Evolutionary conservation across 208 protist genomes (phyloP), one percentile per base, ranked within the genome.

Genomic region (Leishmania tropica): DNA sequence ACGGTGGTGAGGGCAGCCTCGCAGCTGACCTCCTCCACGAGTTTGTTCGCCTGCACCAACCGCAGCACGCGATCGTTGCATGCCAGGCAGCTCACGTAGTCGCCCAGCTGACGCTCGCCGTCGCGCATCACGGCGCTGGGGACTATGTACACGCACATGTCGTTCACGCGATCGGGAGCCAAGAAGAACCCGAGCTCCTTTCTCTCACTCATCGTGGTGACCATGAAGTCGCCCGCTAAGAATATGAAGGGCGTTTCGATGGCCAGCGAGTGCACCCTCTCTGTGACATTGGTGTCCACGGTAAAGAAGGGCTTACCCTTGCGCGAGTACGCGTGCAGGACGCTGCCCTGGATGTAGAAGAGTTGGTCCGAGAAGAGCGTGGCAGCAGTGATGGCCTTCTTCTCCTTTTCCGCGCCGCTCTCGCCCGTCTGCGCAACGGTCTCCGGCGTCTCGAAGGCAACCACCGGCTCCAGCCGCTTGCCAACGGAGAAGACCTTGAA

Each of bases 161-260:
- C 87, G 76, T 96, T 92, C n/a, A 98, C 89, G 37, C 93, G 87
- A 68, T 98, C 96, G 24, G 96, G 94, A 1, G 92, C 88, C 80
- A 98, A 92, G 89, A 89, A 98, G 62, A 97, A 96, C 51, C 94
- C 94, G 11, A 95, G 82, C 84, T 97, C 93, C 42, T 92, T 93
- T 1, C 81, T 88, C 78, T 98, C 96, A 19, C 83, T 60, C 79
- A 97, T 92, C 28, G 89, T 88, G 35, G 93, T 96, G 72, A 94
- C 76, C 89, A 96, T 97, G 78, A 94, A 98, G 77, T 95, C 91
- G 10, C 96, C 96, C 8, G 90, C 88, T 31, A 91, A 81, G 75
- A 96, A 96, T 58, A 98, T 92, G 72, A 91, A 96, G 1, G 96
- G 96, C 3, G 92, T 96, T 60, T 91, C 87, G 42, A 97, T 89